Conservation (phyloP, 1,284 basidiomycete genomes). For the Boletus smithii region DNA sequence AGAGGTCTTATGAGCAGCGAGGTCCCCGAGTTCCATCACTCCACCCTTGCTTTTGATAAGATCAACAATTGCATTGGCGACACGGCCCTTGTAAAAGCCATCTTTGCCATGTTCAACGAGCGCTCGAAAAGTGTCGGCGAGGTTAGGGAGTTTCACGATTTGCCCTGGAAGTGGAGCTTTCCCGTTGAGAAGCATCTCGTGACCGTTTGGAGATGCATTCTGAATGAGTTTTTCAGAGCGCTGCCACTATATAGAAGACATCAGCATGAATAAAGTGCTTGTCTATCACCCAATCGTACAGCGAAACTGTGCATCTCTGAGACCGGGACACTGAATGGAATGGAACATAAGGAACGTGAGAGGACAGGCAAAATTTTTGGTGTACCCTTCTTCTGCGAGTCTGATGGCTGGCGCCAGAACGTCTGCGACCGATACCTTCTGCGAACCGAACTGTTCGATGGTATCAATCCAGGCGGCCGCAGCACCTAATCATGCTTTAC, state of each 20-base stretch:
- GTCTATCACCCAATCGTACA: slow-evolving; percentile 39
- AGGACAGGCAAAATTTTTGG: slow-evolving; percentile 1
- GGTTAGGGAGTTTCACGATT: slow-evolving; percentile 72
- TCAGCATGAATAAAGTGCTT: slow-evolving; percentile 3
- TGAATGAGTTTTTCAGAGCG: slow-evolving; percentile 72
- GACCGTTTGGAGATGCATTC: slow-evolving; percentile 76
- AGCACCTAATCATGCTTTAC: slow-evolving; percentile 52
- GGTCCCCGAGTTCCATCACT: slow-evolving; percentile 86
- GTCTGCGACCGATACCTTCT: slow-evolving; percentile 76
- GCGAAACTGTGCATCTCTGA: slow-evolving; percentile 70
- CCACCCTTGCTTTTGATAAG: slow-evolving; percentile 81
- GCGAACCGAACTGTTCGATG: slow-evolving; percentile 78
- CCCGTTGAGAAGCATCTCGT: slow-evolving; percentile 83
- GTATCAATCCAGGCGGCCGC: slow-evolving; percentile 94
- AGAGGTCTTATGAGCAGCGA: slow-evolving; percentile 74
- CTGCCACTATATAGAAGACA: slow-evolving; percentile 60
- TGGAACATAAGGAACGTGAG: slow-evolving; percentile 7
- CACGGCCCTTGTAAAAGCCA: slow-evolving; percentile 88
- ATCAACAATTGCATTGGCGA: slow-evolving; percentile 89
- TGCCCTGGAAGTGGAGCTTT: slow-evolving; percentile 77
- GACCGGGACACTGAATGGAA: slow-evolving; percentile 59
- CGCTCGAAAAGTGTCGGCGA: slow-evolving; percentile 81
- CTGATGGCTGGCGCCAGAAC: slow-evolving; percentile 85
- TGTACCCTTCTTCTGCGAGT: slow-evolving; percentile 81
- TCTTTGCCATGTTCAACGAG: slow-evolving; percentile 80